Evolutionary conservation across 208 protist genomes (phyloP), one percentile per base, ranked within the genome.

Genomic region (Endotrypanum monterogeii): DNA sequence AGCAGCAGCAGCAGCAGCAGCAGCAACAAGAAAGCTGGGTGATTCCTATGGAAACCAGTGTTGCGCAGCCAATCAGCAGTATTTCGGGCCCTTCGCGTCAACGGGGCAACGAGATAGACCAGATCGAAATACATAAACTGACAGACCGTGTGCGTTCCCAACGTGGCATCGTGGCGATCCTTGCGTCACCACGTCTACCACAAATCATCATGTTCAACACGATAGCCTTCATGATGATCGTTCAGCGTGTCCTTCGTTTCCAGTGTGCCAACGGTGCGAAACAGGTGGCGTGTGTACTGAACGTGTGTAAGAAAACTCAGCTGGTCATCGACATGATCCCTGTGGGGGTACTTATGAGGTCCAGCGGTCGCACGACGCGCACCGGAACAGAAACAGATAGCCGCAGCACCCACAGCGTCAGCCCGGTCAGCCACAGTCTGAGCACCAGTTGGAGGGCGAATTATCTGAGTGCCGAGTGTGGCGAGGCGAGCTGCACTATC

Each of bases 201-300:
- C 67, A 73, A 7, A 83, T 28, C 44, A 87, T 91, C 60, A 70
- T 88, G 23, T 80, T 88, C 62, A 91, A 92, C 78, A 79, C 86
- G 44, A 65, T 92, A 16, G 77, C 84, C 3, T 83, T 94, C 30
- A 90, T 91, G 72, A 83, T 90, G 68, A 78, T 94, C 51, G 72
- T 90, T 46, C 82, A 91, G 73, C 76, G 79, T n/a, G 70, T 83
- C 4, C 79, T 92, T 28, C 76, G 78, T 16, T 78, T 83, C 35
- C 74, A 80, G 78, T 56, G 76, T 55, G 12, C 58, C 18, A 72
- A 69, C 63, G 74, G 76, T 41, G 67, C 67, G 28, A 58, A 41
- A 41, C 67, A 81, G 54, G 73, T 87, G 44, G 82, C 73, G 8
- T 88, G 84, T 62, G 67, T 78, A 60, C 67, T 90, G 37, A 86